These are phyloP conservation scores for Allium cepa DNA, from an alignment of 106 monocot species.

Conservation along the genomic window DNA sequence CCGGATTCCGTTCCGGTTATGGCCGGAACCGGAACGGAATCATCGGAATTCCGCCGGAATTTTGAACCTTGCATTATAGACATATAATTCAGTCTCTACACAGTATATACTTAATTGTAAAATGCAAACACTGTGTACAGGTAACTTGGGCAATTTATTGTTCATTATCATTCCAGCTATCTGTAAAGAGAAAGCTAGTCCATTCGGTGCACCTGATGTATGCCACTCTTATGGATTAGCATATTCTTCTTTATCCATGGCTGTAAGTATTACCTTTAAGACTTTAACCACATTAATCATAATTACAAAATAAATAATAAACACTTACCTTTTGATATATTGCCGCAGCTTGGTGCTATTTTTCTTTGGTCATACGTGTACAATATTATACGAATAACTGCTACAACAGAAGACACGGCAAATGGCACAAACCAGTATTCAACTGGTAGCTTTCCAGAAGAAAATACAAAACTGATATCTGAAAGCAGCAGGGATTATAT, in stretches of 20 bases:
- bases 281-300: background rate
- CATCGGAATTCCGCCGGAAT: too few species aligned
- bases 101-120: background rate
- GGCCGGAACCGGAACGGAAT: too few species aligned
- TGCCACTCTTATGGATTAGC: constrained; percentile 53
- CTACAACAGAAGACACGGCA: constrained; percentile 13
- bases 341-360: constrained; percentile 18
- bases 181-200: constrained; percentile 81
- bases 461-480: constrained; percentile 19
- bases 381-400: constrained; percentile 21
- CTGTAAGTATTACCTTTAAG: constrained; percentile 37
- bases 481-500: background rate
- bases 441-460: constrained; percentile 11
- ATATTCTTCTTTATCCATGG: constrained; percentile 80
- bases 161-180: constrained; percentile 67
- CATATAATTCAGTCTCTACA: background rate
- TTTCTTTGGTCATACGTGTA: constrained; percentile 16
- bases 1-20: too few species aligned
- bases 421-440: constrained; percentile 1
- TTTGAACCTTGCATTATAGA: too few species aligned
- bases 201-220: constrained; percentile 60
- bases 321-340: constrained; percentile 27
- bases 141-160: constrained; percentile 72
- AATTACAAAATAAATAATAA: constrained; percentile 5
- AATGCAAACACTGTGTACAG: constrained; percentile 14